A percentile compares a stretch with the other conserved stretches of the same genome.
These are phyloP conservation scores for Suaeda aralocaspica DNA, from an alignment of 148 eudicot genomes.

Conservation along the genomic window DNA sequence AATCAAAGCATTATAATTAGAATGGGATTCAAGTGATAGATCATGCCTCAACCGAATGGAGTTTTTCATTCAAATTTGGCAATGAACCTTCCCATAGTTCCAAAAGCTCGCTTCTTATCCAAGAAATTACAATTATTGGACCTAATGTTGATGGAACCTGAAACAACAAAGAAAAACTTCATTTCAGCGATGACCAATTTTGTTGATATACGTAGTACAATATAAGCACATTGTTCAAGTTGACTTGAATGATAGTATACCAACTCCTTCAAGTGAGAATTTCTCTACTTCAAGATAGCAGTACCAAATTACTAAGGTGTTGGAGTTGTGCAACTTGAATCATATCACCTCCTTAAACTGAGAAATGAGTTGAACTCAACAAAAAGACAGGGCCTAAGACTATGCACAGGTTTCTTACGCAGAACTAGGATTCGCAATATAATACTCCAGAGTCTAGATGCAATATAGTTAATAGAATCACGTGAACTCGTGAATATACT, in stretches of 20 bases:
- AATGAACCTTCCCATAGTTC: conserved; percentile 94
- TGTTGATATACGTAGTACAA: neutral
- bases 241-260: neutral
- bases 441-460: neutral
- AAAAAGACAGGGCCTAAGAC: neutral
- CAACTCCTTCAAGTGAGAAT: neutral
- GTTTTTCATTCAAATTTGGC: conserved; percentile 48
- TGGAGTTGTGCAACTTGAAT: neutral
- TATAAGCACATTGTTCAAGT: neutral
- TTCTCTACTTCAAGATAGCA: neutral
- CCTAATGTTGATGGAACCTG: conserved; percentile 93
- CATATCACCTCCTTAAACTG: no score
- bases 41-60: conserved; percentile 55
- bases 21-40: neutral
- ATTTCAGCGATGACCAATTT: neutral
- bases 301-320: neutral
- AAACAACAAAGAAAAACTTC: conserved; percentile 14
- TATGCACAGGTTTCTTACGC: neutral
- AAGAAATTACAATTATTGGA: conserved; percentile 67
- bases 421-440: neutral
- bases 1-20: conserved; percentile 2
- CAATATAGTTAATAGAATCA: neutral
- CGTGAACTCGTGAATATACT: neutral
- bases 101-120: conserved; percentile 71
- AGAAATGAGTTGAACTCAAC: no score